Base-by-base conservation (phyloP, 768 basidiomycete genomes). In the Leccinum boreale region DNA sequence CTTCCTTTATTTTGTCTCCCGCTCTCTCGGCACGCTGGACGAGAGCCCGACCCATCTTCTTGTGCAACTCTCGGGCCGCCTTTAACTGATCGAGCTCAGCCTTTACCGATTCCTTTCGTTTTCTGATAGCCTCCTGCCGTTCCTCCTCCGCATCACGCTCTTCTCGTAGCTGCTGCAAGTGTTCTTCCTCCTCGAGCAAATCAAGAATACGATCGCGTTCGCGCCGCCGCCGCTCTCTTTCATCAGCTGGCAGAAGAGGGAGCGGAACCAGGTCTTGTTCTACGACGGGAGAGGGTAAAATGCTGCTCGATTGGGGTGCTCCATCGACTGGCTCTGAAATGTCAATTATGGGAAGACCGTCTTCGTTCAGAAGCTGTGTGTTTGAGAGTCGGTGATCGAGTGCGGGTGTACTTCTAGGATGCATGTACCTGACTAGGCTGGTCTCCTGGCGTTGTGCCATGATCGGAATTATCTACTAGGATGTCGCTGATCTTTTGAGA, bases 301-400 rank as follows among this genome's bases (percentile, higher is more conserved):
- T 53, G 17, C 62, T 61, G n/a, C 63, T 61, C 26, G 57, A 52
- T 28, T 66, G 72, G 21, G 62, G 48, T n/a, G 50, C 48, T 3
- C 64, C 66, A 15, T 71, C 51, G 4, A 79, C 64, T 44, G 83
- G 84, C 65, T 92, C 90, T 29, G 79, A 80, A 56, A 92, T 86
- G 36, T 92, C 90, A 58, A 91, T 77, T 60, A 92, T 86, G 11
- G 90, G 90, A 39, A 89, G 80, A 3, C 89, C 89, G 50, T 92
- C 89, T 64, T 90, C 88, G 64, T 88, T 89, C 42, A 87, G 63
- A 53, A 86, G 76, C 89, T 91, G 58, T 7, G 64, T 58, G 64
- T 58, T 42, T 44, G 60, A 36, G 29, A 21, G 53, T 63, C 61
- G 66, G 60, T 53, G 59, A 67, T 63, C 58, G 64, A 59, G 62